These are phyloP conservation scores for Coemansia sp. DNA, from an alignment of 192 early-diverging fungal species.

Conservation along the genomic window DNA sequence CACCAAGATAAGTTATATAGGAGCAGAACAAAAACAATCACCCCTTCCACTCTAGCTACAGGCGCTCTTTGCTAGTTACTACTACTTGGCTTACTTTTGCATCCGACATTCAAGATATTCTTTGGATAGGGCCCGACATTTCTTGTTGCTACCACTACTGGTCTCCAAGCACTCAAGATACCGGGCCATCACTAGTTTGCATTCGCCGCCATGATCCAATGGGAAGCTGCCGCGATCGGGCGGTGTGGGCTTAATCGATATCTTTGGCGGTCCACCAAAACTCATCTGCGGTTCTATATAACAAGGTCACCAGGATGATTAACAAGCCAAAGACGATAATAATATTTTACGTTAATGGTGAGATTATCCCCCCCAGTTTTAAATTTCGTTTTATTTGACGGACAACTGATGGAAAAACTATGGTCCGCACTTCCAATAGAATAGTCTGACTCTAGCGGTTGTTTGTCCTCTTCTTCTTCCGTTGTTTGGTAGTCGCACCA, in stretches of 20 bases:
- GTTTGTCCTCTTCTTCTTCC: slow-evolving; percentile 33
- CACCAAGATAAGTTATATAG: too few species aligned
- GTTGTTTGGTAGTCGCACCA: slow-evolving; percentile 43
- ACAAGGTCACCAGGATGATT: not conserved
- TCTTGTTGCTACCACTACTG: slow-evolving; percentile 67
- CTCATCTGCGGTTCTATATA: slow-evolving; percentile 55
- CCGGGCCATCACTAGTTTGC: slow-evolving; percentile 71
- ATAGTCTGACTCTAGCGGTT: slow-evolving; percentile 8
- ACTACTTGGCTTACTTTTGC: slow-evolving; percentile 60
- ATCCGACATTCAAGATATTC: slow-evolving; percentile 87
- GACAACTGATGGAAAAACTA: slow-evolving; percentile 6
- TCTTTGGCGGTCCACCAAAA: slow-evolving; percentile 71
- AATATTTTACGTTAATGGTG: too few species aligned
- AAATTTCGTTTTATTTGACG: not conserved
- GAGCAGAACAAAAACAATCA: too few species aligned
- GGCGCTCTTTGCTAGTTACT: not conserved
- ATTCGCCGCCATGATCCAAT: slow-evolving; percentile 85
- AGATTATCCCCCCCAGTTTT: not conserved
- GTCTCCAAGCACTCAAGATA: slow-evolving; percentile 79
- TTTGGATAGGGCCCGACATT: slow-evolving; percentile 73
- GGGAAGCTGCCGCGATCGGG: slow-evolving; percentile 91
- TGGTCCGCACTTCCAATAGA: slow-evolving; percentile 6
- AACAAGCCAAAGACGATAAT: not conserved
- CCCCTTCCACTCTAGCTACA: not conserved
- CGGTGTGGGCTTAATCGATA: slow-evolving; percentile 63